These are phyloP conservation scores for Trichoderma citrinoviride DNA, from an alignment of 2,329 filamentous ascomycete genomes.

Conservation along the genomic window DNA sequence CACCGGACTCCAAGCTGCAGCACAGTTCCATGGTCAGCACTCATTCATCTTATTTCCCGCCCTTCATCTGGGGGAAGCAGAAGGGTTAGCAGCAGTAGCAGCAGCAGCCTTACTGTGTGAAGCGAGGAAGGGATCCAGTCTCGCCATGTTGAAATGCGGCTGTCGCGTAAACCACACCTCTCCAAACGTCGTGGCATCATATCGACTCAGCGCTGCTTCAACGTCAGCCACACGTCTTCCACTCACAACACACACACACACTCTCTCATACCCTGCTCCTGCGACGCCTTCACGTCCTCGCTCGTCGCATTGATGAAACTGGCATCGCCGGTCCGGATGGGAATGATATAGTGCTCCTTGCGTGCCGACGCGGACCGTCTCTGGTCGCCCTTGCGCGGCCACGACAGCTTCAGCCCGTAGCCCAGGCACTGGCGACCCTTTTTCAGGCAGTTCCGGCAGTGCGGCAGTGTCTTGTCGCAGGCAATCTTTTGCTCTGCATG, in stretches of 20 bases:
- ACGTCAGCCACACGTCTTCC: not conserved
- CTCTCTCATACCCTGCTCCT: not conserved
- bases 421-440: conserved; percentile 13
- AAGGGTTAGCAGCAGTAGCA: rapidly evolving
- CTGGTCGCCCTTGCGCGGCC: conserved; percentile 15
- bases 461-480: conserved; percentile 14
- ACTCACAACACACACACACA: not conserved
- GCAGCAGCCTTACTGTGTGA: conserved; percentile 4
- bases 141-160: conserved; percentile 3
- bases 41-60: no score
- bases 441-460: conserved; percentile 11
- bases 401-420: conserved; percentile 20
- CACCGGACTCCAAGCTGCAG: conserved; percentile 1
- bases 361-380: not conserved
- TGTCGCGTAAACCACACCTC: conserved; percentile 2
- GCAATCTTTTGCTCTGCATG: conserved; percentile 18
- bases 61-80: rapidly evolving
- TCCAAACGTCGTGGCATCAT: not conserved
- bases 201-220: not conserved
- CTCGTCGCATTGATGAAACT: conserved; percentile 10
- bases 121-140: conserved; percentile 9
- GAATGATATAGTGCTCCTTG: conserved; percentile 2
- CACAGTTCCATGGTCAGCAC: not conserved
- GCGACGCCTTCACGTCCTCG: conserved; percentile 6
- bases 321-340: not conserved